Conservation (phyloP, 2,329 filamentous ascomycete genomes). For the Cercospora zeae-maydis region DNA sequence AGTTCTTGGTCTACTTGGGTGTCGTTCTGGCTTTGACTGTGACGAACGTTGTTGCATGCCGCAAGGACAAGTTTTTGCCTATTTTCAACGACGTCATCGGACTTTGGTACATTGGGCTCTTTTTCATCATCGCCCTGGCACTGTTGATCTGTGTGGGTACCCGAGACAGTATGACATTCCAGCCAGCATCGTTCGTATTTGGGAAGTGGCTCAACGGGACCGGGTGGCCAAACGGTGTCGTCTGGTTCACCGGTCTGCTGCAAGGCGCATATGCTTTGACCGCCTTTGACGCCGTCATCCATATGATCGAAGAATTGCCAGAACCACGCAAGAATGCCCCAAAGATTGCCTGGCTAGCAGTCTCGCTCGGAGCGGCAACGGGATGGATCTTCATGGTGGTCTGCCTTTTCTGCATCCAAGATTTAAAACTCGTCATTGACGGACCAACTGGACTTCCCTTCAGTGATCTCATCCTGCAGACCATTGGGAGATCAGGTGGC, state of each 20-base stretch:
- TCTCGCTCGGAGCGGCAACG: conserved; percentile 42
- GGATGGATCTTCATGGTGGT: conserved; percentile 58
- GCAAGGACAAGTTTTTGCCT: conserved; percentile 48
- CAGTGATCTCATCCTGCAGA: conserved; percentile 56
- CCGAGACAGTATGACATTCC: conserved; percentile 45
- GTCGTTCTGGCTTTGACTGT: conserved; percentile 49
- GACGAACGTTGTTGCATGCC: conserved; percentile 53
- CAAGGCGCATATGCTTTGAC: conserved; percentile 57
- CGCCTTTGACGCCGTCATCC: conserved; percentile 58
- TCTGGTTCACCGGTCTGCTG: conserved; percentile 58
- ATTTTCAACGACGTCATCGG: conserved; percentile 57
- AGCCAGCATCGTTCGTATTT: conserved; percentile 53
- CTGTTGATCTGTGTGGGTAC: conserved; percentile 53
- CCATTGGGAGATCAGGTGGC: conserved; percentile 46
- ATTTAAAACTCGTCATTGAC: conserved; percentile 45
- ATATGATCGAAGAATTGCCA: conserved; percentile 58
- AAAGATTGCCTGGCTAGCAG: conserved; percentile 52
- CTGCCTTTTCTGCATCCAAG: conserved; percentile 53
- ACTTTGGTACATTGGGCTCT: conserved; percentile 51
- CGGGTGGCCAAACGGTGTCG: conserved; percentile 54
- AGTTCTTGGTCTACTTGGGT: conserved; percentile 55
- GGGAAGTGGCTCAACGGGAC: conserved; percentile 51
- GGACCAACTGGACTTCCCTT: conserved; percentile 55
- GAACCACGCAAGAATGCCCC: conserved; percentile 51
- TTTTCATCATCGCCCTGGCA: conserved; percentile 51